Base-by-base conservation (phyloP, 371 early-diverging fungal species). In the Mortierella sp. region DNA sequence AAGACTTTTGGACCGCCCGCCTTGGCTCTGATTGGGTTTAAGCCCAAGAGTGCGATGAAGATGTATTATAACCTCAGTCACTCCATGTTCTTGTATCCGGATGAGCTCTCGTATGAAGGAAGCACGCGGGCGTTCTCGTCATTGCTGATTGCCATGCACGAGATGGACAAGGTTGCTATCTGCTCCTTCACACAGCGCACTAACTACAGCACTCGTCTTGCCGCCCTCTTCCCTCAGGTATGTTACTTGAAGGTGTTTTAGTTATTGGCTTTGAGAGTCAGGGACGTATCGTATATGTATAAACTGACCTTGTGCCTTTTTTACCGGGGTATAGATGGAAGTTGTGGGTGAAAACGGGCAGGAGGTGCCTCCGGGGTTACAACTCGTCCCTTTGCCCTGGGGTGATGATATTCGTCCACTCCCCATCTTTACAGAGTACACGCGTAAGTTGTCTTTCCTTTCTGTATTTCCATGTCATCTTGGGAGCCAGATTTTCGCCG, bases 21-120 rank as follows among this genome's bases (percentile, higher is more conserved):
- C 13, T 28, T 96, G 19, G 81, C 88, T 0, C 80, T 95, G 24
- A 82, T 96, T 47, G 96, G 96, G 21, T 96, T 95, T 85, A 93
- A 92, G 75, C 88, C 89, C 10, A 79, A 48, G 28, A 52, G 38
- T 34, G 80, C 75, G 0, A 80, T 92, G 13, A 87, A 88, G 60
- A 75, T 83, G 68, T 80, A 94, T 68, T 88, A 93, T 80, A 94
- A 95, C 73, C 79, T 96, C 57, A 75, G 74, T 24, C 94, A 94
- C 82, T 84, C 94, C 13, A 84, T 90, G 71, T 96, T 96, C 87
- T 88, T 96, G 60, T 93, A 93, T 82, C 96, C 97, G 0, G 95
- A 96, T 80, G 96, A 97, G 80, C 78, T 90, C 89, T 80, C 89
- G 74, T 93, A 90, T 70, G 88, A 89, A 60, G 95, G 95, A 16